Conservation (phyloP, 805 yeast species). For the Yarrowia sp. region DNA sequence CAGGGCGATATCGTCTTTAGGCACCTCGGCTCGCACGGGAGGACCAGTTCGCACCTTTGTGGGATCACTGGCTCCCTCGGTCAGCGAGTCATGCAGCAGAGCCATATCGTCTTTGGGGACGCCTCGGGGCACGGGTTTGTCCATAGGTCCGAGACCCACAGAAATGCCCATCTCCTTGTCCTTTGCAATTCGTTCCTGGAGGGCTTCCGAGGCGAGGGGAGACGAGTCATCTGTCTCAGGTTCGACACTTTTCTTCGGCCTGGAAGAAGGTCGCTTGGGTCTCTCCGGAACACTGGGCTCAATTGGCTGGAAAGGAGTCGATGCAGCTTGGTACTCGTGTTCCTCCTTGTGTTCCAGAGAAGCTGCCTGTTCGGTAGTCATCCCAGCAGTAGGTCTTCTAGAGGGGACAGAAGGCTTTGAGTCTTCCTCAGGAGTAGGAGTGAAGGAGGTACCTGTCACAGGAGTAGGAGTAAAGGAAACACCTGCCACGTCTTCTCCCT, state of each 20-base stretch:
- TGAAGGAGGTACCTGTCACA: no score
- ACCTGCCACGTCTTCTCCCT: no score
- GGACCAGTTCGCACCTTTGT: background rate
- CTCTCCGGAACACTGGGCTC: background rate
- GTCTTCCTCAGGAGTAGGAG: no score
- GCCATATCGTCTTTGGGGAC: conserved; percentile 30
- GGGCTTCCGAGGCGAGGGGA: no score
- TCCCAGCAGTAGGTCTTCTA: background rate
- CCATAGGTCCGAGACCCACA: conserved; percentile 25
- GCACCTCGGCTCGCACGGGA: background rate
- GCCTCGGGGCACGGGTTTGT: background rate
- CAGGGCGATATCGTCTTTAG: conserved; percentile 23
- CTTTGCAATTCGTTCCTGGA: background rate
- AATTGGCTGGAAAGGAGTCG: conserved; percentile 13
- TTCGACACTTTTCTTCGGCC: background rate
- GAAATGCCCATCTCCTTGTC: conserved; percentile 8
- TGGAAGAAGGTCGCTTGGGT: background rate
- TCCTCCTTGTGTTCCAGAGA: background rate
- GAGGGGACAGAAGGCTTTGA: no score
- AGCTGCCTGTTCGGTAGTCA: background rate
- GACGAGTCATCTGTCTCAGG: no score
- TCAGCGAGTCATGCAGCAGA: background rate
- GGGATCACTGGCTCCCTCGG: background rate
- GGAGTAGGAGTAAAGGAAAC: no score
- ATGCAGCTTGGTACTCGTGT: background rate